Percentiles rank a stretch among this genome's conserved stretches.
Conservation (phyloP, 306 rosid genomes). For the barrel medic (Medicago truncatula) region MtrunA17r5.0-ANR NC_053049.1:38603001-38603500, state of each 20-base stretch:
- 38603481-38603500: constrained; percentile 63
- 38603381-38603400: background rate
- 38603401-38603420: background rate
- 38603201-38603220: constrained; percentile 83
- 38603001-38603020: constrained; percentile 96
- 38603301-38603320: constrained; percentile 80
- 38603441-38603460: constrained; percentile 79
- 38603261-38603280: constrained; percentile 82
- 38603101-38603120: constrained; percentile 98
- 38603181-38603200: constrained; percentile 71
- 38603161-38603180: constrained; percentile 91
- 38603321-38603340: constrained; percentile 84
- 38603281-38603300: constrained; percentile 89
- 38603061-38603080: constrained; percentile 81
- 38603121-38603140: constrained; percentile 88
- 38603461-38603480: constrained; percentile 76
- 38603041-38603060: constrained; percentile 70
- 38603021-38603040: constrained; percentile 98
- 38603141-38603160: constrained; percentile 95
- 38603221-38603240: constrained; percentile 75
- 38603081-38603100: constrained; percentile 91
- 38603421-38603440: background rate
- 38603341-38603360: constrained; percentile 44
- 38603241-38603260: constrained; percentile 79
- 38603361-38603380: background rate